phyloP scores from a whole-genome alignment of 2,329 filamentous ascomycete species.

The Macroventuria anomochaeta region DNA sequence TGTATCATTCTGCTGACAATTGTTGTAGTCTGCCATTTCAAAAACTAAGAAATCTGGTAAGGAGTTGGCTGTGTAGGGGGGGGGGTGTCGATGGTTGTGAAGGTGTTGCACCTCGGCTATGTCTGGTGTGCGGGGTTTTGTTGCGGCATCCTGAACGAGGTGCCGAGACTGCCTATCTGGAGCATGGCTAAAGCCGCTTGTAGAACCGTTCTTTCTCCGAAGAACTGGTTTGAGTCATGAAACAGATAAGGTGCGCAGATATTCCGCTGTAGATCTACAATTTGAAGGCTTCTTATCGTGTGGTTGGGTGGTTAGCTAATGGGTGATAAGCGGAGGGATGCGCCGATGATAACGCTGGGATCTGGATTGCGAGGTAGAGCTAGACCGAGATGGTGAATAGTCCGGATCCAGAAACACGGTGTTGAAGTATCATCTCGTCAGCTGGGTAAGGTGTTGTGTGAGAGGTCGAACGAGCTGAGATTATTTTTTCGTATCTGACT shows the following conservation, averaged over 20 bases:
- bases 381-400: not conserved
- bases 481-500: not conserved
- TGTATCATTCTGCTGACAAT: too few relatives aligned
- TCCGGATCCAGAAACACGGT: not conserved
- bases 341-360: not conserved
- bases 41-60: too few relatives aligned
- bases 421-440: not conserved
- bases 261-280: slow-evolving; percentile 1
- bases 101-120: too few relatives aligned
- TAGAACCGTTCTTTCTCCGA: not conserved
- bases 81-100: too few relatives aligned
- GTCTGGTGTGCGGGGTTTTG: too few relatives aligned
- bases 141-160: not conserved
- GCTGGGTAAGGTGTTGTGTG: not conserved
- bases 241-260: not conserved
- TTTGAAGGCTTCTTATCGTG: not conserved
- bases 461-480: not conserved
- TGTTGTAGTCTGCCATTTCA: too few relatives aligned
- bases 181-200: not conserved
- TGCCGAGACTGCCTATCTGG: not conserved
- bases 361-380: slow-evolving; percentile 2
- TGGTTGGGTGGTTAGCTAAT: not conserved
- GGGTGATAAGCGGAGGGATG: not conserved
- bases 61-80: too few relatives aligned
- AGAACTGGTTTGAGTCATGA: not conserved